phyloP scores from a whole-genome alignment of 441 rosid genomes.

The Aquilaria agallochum region DNA sequence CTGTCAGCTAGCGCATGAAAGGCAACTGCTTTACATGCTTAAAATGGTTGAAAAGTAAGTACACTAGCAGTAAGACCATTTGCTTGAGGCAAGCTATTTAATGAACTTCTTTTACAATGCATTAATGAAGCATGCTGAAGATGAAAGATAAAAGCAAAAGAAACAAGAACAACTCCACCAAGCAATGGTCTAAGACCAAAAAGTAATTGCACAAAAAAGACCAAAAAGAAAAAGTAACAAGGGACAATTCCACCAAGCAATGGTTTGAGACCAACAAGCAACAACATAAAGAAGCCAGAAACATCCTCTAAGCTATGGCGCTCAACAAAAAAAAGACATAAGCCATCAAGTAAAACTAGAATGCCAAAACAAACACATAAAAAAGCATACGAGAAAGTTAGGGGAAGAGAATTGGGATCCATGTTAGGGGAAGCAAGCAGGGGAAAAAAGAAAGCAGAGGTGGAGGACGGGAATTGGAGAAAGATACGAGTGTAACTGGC shows the following conservation, averaged over 20 bases:
- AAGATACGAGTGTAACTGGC: too few species aligned
- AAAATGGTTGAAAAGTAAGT: constrained; percentile 81
- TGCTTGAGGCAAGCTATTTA: constrained; percentile 37
- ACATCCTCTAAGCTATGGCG: constrained; percentile 92
- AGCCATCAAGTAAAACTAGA: not conserved
- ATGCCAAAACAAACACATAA: not conserved
- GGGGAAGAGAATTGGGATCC: too few species aligned
- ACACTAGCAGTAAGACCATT: constrained; percentile 61
- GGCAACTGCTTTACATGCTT: constrained; percentile 86
- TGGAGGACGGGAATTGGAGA: too few species aligned
- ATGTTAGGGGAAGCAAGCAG: too few species aligned
- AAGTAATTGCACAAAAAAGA: constrained; percentile 82
- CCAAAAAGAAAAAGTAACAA: too few species aligned
- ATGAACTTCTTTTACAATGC: constrained; percentile 73
- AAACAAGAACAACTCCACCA: constrained; percentile 75
- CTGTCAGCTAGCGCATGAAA: constrained; percentile 97
- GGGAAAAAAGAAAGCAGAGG: too few species aligned
- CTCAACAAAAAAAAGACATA: constrained; percentile 10
- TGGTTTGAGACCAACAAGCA: constrained; percentile 97
- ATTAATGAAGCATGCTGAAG: constrained; percentile 90
- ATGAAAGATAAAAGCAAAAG: constrained; percentile 67
- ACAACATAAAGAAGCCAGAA: constrained; percentile 90
- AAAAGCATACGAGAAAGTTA: too few species aligned
- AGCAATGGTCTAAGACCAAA: constrained; percentile 97
- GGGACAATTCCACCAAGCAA: constrained; percentile 61